These are phyloP conservation scores for Suillus americanus DNA, from an alignment of 768 basidiomycete genomes.

Conservation along the genomic window DNA sequence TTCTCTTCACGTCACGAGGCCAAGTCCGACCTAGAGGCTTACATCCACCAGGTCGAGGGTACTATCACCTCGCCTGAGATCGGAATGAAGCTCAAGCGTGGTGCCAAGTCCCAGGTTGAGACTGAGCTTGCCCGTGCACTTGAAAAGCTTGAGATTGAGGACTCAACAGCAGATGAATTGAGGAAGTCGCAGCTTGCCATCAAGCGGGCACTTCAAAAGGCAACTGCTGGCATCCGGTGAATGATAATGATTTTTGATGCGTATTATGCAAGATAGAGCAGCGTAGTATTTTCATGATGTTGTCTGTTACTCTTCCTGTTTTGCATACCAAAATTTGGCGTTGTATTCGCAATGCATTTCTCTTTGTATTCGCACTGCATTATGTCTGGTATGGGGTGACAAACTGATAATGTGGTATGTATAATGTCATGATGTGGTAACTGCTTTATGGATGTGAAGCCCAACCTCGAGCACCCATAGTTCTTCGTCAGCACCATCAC, in stretches of 20 bases:
- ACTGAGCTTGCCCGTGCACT: constrained; percentile 96
- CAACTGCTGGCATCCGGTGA: constrained; percentile 86
- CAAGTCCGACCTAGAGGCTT: constrained; percentile 96
- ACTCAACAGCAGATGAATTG: constrained; percentile 90
- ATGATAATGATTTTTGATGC: constrained; percentile 4
- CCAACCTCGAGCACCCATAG: constrained; percentile 90
- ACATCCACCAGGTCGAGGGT: constrained; percentile 94
- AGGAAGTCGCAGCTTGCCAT: constrained; percentile 94
- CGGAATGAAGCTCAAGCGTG: constrained; percentile 98
- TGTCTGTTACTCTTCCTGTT: constrained; percentile 15
- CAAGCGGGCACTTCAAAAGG: constrained; percentile 98
- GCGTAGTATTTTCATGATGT: constrained; percentile 16
- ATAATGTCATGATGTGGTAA: constrained; percentile 25
- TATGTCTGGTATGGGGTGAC: not conserved
- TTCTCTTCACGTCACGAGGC: constrained; percentile 98
- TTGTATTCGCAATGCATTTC: constrained; percentile 4
- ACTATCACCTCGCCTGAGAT: constrained; percentile 97
- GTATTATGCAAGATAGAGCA: constrained; percentile 19
- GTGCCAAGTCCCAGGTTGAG: constrained; percentile 93
- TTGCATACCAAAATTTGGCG: constrained; percentile 12
- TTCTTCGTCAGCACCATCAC: constrained; percentile 97
- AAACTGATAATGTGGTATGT: not conserved
- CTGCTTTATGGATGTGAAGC: constrained; percentile 69
- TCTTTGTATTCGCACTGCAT: not conserved
- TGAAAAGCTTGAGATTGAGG: constrained; percentile 98